These are phyloP conservation scores for Citrus australasica DNA, from an alignment of 345 rosid genomes.

Conservation along the genomic window DNA sequence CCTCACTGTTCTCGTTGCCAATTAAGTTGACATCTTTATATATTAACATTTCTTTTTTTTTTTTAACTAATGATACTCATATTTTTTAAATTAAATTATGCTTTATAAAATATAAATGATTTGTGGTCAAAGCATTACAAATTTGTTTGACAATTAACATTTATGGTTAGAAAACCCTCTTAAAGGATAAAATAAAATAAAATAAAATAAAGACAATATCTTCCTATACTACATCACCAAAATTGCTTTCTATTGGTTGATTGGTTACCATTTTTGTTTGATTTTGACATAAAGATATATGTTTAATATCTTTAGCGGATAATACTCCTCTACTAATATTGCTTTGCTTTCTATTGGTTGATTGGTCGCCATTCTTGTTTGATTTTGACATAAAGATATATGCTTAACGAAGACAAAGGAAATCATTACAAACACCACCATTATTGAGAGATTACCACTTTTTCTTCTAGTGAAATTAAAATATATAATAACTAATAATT, in stretches of 20 bases:
- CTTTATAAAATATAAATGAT: neutral
- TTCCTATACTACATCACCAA: neutral
- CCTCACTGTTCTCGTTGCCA: too few species aligned
- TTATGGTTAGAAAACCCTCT: neutral
- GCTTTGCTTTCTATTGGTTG: neutral
- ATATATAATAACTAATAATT: too few species aligned
- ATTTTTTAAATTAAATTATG: neutral
- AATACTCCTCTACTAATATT: too few species aligned
- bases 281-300: neutral
- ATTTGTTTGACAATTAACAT: neutral
- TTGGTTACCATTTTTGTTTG: neutral
- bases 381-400: neutral
- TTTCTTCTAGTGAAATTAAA: too few species aligned
- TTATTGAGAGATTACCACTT: too few species aligned
- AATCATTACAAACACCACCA: neutral
- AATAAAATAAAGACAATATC: neutral
- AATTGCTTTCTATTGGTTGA: neutral
- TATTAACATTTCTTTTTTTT: too few species aligned
- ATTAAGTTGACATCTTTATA: neutral
- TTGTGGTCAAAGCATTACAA: neutral
- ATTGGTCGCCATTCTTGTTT: neutral
- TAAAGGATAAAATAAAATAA: neutral
- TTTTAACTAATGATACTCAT: neutral
- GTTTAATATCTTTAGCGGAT: too few species aligned
- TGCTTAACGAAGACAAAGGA: neutral